These are phyloP conservation scores for Clonostachys solani DNA, from an alignment of 2,329 filamentous ascomycete species.

Conservation along the genomic window DNA sequence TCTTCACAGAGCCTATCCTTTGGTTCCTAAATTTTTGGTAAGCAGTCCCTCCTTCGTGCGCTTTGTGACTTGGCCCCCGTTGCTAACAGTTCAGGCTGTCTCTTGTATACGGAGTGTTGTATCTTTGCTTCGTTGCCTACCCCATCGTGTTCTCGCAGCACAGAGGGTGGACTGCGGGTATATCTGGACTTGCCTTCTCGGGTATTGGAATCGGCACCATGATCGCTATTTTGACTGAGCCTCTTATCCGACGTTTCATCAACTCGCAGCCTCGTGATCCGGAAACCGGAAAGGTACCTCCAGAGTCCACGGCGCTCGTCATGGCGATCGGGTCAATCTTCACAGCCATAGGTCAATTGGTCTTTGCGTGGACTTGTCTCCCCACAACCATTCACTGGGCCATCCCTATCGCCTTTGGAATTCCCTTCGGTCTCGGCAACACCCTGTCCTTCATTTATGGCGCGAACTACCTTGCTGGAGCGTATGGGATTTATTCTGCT, in stretches of 20 bases:
- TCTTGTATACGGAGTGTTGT: slow-evolving; percentile 80
- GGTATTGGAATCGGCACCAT: slow-evolving; percentile 64
- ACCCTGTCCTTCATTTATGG: slow-evolving; percentile 78
- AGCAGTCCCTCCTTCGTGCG: slow-evolving; percentile 8
- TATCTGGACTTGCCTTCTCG: slow-evolving; percentile 73
- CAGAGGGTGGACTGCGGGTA: slow-evolving; percentile 72
- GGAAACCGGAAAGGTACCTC: slow-evolving; percentile 65
- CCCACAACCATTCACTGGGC: slow-evolving; percentile 77
- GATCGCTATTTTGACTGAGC: slow-evolving; percentile 59
- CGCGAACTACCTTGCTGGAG: slow-evolving; percentile 72
- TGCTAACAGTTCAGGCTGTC: slow-evolving; percentile 53
- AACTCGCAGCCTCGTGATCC: slow-evolving; percentile 72
- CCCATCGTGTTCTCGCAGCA: slow-evolving; percentile 74
- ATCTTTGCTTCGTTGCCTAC: slow-evolving; percentile 87
- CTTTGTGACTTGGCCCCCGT: neutral
- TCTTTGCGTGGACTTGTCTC: slow-evolving; percentile 85
- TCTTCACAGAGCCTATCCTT: slow-evolving; percentile 76
- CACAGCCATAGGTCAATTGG: slow-evolving; percentile 74
- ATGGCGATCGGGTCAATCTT: slow-evolving; percentile 75
- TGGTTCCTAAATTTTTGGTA: slow-evolving; percentile 67
- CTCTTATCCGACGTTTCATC: slow-evolving; percentile 72
- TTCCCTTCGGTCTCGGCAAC: slow-evolving; percentile 77
- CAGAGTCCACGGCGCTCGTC: slow-evolving; percentile 77
- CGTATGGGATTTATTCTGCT: slow-evolving; percentile 79
- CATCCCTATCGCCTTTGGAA: slow-evolving; percentile 71